These are phyloP conservation scores for Globisporangium paroecandrum DNA, from an alignment of 352 stramenopile genomes.

Conservation along the genomic window DNA sequence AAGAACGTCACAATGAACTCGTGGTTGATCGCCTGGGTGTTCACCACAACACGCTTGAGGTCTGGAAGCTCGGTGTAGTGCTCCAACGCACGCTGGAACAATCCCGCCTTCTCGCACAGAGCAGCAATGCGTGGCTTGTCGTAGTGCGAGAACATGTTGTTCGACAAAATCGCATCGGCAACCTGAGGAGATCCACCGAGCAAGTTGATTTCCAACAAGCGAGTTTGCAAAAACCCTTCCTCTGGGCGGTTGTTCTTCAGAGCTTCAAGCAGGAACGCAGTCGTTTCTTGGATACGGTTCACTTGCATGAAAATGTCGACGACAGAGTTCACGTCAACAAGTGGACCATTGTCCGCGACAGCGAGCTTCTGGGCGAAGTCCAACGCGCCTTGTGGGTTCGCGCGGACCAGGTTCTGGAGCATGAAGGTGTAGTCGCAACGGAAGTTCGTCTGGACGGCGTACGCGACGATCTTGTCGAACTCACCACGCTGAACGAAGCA, in stretches of 20 bases:
- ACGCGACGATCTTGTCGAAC: constrained; percentile 99
- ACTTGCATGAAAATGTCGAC: constrained; percentile 99
- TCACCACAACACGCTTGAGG: constrained; percentile 94
- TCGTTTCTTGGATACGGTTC: constrained; percentile 99
- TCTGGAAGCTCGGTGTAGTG: constrained; percentile 99
- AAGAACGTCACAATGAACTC: constrained; percentile 99
- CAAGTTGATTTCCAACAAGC: constrained; percentile 99
- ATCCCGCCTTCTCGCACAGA: constrained; percentile 97
- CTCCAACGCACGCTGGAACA: constrained; percentile 98
- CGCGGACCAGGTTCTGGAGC: constrained; percentile 98
- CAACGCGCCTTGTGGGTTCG: constrained; percentile 96
- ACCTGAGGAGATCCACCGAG: constrained; percentile 98
- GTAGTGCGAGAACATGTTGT: constrained; percentile 99
- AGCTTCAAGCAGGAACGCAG: constrained; percentile 98
- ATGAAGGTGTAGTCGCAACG: constrained; percentile 99
- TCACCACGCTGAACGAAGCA: constrained; percentile 99
- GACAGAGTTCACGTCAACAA: constrained; percentile 98
- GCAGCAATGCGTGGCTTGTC: constrained; percentile 97
- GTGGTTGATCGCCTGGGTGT: constrained; percentile 91
- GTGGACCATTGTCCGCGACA: constrained; percentile 89
- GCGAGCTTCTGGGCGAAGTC: constrained; percentile 99
- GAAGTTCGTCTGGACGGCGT: constrained; percentile 95
- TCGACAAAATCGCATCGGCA: constrained; percentile 99
- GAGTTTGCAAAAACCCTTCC: constrained; percentile 99
- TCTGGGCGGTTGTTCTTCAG: constrained; percentile 99